phyloP scores from a whole-genome alignment of 768 basidiomycete species.

The Panaeolus cyanescens region DNA sequence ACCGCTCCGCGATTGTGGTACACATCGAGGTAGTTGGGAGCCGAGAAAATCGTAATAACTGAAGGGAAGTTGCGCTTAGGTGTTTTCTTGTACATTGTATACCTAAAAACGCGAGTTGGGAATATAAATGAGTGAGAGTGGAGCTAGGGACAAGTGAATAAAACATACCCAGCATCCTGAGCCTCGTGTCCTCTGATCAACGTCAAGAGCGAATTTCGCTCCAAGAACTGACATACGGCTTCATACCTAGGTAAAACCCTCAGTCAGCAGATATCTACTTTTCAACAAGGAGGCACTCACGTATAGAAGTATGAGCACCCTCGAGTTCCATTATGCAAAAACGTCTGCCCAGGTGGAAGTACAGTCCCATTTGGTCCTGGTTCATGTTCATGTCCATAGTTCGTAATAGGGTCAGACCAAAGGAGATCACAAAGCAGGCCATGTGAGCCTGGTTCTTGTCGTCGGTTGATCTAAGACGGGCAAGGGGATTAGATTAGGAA shows the following conservation, averaged over 20 bases:
- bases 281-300: conserved; percentile 44
- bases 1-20: conserved; percentile 97
- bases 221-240: conserved; percentile 92
- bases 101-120: conserved; percentile 39
- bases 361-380: conserved; percentile 48
- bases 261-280: not conserved
- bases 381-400: conserved; percentile 83
- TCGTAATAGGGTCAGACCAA: conserved; percentile 93
- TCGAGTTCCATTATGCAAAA: conserved; percentile 80
- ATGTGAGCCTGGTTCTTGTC: conserved; percentile 89
- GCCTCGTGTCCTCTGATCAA: conserved; percentile 97
- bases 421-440: conserved; percentile 93
- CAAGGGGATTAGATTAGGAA: not conserved
- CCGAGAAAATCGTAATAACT: conserved; percentile 97
- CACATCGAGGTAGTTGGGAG: conserved; percentile 95
- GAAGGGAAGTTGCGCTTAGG: conserved; percentile 94
- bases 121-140: conserved; percentile 1
- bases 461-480: conserved; percentile 79
- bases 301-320: conserved; percentile 95
- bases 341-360: conserved; percentile 59
- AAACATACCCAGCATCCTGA: conserved; percentile 86
- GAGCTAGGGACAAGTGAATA: not conserved
- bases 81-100: conserved; percentile 94
- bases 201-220: conserved; percentile 87
- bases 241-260: conserved; percentile 50